Conservation (phyloP, 441 rosid genomes). For the Gossypium davidsonii region DNA sequence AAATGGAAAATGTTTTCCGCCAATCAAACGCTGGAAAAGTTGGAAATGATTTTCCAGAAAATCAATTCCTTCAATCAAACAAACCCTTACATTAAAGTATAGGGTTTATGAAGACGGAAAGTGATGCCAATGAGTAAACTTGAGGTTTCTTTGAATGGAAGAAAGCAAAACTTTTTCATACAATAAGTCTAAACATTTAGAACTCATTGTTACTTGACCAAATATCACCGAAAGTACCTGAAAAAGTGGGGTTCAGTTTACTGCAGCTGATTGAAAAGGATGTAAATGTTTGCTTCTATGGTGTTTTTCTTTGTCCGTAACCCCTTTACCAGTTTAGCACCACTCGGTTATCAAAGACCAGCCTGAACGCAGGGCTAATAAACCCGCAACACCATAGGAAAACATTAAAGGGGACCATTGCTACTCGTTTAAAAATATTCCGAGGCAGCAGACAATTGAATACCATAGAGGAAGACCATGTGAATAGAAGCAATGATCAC, state of each 20-base stretch:
- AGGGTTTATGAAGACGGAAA: background rate
- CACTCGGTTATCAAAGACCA: background rate
- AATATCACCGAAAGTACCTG: background rate
- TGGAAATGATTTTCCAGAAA: too few relatives aligned
- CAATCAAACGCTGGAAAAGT: too few relatives aligned
- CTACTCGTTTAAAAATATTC: background rate
- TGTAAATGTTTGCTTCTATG: background rate
- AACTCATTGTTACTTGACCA: background rate
- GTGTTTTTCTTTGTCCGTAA: background rate
- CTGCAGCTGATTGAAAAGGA: background rate
- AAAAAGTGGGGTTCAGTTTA: background rate
- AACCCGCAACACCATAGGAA: background rate
- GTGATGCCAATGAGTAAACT: background rate
- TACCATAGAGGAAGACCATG: slow-evolving; percentile 14
- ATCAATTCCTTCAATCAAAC: too few relatives aligned
- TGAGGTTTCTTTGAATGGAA: background rate
- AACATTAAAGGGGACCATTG: background rate
- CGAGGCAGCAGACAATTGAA: background rate
- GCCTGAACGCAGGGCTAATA: background rate
- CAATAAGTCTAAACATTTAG: background rate
- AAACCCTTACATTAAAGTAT: too few relatives aligned
- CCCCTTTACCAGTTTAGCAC: background rate
- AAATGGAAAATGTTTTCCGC: too few relatives aligned
- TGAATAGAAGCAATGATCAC: background rate
- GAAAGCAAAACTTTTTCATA: background rate